Percentiles rank a stretch among this genome's conserved stretches.
Conservation (phyloP, 768 basidiomycete genomes). For the Amanita jacksonii region DNA sequence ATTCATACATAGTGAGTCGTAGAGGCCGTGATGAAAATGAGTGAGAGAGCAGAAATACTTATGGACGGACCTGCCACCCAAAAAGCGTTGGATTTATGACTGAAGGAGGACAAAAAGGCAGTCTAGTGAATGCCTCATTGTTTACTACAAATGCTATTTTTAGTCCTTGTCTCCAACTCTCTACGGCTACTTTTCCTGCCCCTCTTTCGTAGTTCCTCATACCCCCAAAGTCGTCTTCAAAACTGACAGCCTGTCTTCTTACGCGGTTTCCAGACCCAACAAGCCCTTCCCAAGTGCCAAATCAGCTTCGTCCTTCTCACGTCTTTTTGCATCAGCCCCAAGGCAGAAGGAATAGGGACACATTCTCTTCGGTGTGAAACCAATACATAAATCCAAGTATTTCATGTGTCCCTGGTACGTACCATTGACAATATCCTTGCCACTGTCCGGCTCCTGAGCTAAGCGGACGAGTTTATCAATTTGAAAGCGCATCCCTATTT, state of each 20-base stretch:
- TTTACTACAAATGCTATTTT: no score
- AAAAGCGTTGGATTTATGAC: no score
- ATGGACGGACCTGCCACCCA: slow-evolving; percentile 6
- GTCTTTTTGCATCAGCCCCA: slow-evolving; percentile 63
- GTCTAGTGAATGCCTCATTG: no score
- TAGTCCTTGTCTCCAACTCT: slow-evolving; percentile 53
- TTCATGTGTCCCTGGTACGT: no score
- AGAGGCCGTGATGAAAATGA: background rate
- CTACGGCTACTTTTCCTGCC: slow-evolving; percentile 55
- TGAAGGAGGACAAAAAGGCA: no score
- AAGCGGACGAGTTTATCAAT: slow-evolving; percentile 87
- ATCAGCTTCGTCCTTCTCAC: slow-evolving; percentile 76
- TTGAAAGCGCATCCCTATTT: slow-evolving; percentile 86
- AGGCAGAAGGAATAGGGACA: slow-evolving; percentile 52
- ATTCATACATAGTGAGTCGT: background rate
- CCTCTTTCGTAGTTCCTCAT: slow-evolving; percentile 66
- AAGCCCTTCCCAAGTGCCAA: slow-evolving; percentile 74
- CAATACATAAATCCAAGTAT: background rate
- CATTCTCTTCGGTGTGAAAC: slow-evolving; percentile 36
- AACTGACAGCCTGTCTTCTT: slow-evolving; percentile 52
- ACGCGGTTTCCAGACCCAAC: slow-evolving; percentile 36
- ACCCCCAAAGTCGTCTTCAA: slow-evolving; percentile 86
- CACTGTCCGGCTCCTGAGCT: slow-evolving; percentile 29
- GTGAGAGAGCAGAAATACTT: no score
- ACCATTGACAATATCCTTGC: slow-evolving; percentile 49